Evolutionary conservation across 768 basidiomycete genomes (phyloP).

Genomic region (Pulveroboletus sp.): DNA sequence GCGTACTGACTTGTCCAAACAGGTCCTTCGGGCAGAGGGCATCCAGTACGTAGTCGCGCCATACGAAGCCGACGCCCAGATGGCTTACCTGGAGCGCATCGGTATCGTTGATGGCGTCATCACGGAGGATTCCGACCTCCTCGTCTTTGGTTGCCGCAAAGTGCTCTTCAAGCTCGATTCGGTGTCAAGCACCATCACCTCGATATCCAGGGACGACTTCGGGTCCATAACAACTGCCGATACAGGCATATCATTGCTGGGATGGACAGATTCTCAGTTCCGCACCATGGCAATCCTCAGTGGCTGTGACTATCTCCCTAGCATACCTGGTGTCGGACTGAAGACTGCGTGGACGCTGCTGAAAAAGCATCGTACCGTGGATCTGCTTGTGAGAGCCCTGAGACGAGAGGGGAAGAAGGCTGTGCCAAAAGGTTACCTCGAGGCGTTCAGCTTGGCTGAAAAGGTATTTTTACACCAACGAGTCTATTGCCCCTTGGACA

Average conservation of each 20-base stretch:
- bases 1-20: constrained; percentile 5
- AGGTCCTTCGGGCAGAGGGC: constrained; percentile 82
- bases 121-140: constrained; percentile 96
- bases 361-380: constrained; percentile 79
- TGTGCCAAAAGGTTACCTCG: constrained; percentile 73
- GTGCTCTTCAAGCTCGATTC: constrained; percentile 93
- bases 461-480: constrained; percentile 90
- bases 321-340: constrained; percentile 86
- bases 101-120: constrained; percentile 87
- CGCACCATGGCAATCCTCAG: constrained; percentile 90
- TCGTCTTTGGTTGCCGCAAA: constrained; percentile 92
- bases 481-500: constrained; percentile 73
- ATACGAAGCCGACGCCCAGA: constrained; percentile 97
- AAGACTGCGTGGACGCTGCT: constrained; percentile 87
- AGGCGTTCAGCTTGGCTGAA: constrained; percentile 77
- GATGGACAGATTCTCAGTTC: constrained; percentile 90
- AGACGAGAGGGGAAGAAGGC: constrained; percentile 78
- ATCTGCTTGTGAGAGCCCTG: constrained; percentile 73
- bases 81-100: constrained; percentile 82
- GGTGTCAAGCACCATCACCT: constrained; percentile 56
- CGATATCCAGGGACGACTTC: constrained; percentile 66
- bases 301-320: constrained; percentile 90
- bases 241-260: constrained; percentile 66
- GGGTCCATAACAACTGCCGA: constrained; percentile 49
- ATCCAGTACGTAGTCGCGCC: constrained; percentile 91